Evolutionary conservation across 2,329 filamentous ascomycete genomes (phyloP), one percentile per base, ranked within the genome.

Genomic region (Trichoderma guizhouense): DNA sequence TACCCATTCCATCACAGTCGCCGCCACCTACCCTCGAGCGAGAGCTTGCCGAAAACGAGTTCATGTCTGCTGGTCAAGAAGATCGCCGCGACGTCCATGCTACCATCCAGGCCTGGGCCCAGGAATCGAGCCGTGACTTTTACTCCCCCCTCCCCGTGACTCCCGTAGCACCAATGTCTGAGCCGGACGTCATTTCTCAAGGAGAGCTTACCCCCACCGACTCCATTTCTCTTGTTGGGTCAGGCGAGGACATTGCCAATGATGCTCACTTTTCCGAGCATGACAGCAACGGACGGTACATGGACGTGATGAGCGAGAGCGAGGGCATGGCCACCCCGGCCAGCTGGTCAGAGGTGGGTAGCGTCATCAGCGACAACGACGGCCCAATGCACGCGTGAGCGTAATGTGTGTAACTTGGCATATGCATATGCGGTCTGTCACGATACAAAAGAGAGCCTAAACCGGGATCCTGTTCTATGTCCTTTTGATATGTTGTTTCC

Each of bases 301-400:
- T 83, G 68, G 88, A 90, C 73, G 85, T 90, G 18, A 79, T 90
- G 81, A 90, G 88, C 75, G 86, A 89, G 74, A 88, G 86, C 75
- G 87, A 87, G 36, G 88, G 87, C 34, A 86, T 90, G 76, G 79
- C 84, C 69, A 91, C 89, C 0, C 89, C 89, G 0, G 84, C 85
- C 1, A 90, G 87, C 79, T 91, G 89, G 89, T 89, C 87, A 7
- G 89, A 91, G 77, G 85, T 91, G 15, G 89, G 88, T 72, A 91
- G 89, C 74, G 85, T 89, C 14, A 81, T 90, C 30, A 90, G 88
- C 77, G 87, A 89, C 77, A 86, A 80, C 74, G 86, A 89, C 63
- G 79, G 77, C 11, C 77, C 76, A 7, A 30, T 71, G 53, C 71
- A 71, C 58, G 53, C 61, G 53, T 72, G 58, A 69, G 67, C 43